Percentiles rank a stretch among this genome's conserved stretches.
Evolutionary conservation across 768 basidiomycete genomes (phyloP).

Genomic region (Boletellus emodensis): DNA sequence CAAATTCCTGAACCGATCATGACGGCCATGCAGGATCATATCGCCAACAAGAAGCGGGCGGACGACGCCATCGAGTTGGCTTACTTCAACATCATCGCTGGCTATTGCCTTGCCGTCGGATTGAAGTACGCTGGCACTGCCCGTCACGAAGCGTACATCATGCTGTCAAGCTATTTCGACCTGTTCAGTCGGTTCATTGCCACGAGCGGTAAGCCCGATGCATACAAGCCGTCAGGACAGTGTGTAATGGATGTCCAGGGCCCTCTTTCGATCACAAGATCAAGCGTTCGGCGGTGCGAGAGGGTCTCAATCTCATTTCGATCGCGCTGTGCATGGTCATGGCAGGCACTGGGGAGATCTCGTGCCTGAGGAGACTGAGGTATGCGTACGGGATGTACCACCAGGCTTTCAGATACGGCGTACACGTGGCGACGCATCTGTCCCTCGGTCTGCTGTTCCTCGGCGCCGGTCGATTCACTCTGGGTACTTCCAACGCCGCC

Average conservation of each 20-base stretch:
- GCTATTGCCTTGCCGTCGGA: conserved; percentile 86
- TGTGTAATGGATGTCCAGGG: conserved; percentile 38
- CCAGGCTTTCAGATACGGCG: conserved; percentile 76
- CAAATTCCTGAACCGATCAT: conserved; percentile 71
- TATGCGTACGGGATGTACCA: conserved; percentile 87
- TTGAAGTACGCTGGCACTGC: conserved; percentile 95
- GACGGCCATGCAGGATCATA: conserved; percentile 51
- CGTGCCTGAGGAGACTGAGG: conserved; percentile 79
- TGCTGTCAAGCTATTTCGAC: conserved; percentile 81
- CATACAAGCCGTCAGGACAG: background rate
- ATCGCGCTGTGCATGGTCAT: conserved; percentile 89
- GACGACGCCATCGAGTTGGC: conserved; percentile 82
- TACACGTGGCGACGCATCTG: conserved; percentile 87
- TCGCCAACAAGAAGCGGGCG: conserved; percentile 42
- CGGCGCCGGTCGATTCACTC: conserved; percentile 86
- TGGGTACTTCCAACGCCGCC: conserved; percentile 89
- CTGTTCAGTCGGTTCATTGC: conserved; percentile 69
- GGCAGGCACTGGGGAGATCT: conserved; percentile 95
- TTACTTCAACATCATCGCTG: conserved; percentile 87
- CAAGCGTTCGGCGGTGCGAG: conserved; percentile 80
- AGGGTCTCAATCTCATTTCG: conserved; percentile 84
- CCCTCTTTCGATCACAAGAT: conserved; percentile 84
- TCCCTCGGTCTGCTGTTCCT: conserved; percentile 90
- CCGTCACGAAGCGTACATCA: conserved; percentile 79
- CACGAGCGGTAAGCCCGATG: conserved; percentile 51